Percentiles rank a stretch among this genome's conserved stretches.
Evolutionary conservation across 257 asterid species (phyloP).

Genomic region (Ehretia macrophylla): DNA sequence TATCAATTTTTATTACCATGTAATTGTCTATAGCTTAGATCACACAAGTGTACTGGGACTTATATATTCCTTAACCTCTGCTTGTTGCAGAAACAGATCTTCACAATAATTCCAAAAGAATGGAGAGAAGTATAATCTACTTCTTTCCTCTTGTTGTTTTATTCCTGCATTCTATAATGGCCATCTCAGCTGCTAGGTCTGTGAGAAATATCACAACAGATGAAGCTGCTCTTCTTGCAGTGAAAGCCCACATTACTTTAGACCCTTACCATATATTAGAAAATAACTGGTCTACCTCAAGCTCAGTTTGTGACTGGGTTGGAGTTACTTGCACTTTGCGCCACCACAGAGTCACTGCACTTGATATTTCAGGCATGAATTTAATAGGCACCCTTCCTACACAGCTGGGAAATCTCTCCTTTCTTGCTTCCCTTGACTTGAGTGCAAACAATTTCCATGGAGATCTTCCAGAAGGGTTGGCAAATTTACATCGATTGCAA

Average conservation of each 20-base stretch:
- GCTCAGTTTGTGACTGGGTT: slow-evolving; percentile 10
- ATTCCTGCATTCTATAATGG: neutral
- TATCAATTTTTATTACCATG: too few relatives aligned
- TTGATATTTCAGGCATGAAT: neutral
- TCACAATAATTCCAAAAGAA: neutral
- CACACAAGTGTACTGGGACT: too few relatives aligned
- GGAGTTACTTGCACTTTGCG: slow-evolving; percentile 8
- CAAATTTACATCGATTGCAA: slow-evolving; percentile 6
- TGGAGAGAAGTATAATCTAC: neutral
- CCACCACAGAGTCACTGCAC: slow-evolving; percentile 4
- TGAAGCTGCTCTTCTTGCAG: neutral
- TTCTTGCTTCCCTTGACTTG: slow-evolving; percentile 16
- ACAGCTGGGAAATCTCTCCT: slow-evolving; percentile 16
- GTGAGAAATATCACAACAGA: neutral
- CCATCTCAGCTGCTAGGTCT: neutral
- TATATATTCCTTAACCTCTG: too few relatives aligned
- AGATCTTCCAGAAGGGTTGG: neutral
- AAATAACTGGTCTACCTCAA: slow-evolving; percentile 7
- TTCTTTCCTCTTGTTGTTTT: neutral
- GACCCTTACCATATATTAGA: slow-evolving; percentile 4
- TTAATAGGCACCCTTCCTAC: neutral
- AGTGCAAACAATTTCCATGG: slow-evolving; percentile 22
- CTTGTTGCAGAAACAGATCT: neutral
- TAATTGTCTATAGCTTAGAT: too few relatives aligned
- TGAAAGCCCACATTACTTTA: neutral